phyloP scores from a whole-genome alignment of 2,329 filamentous ascomycete genomes.

The Calonectria pauciramosa region DNA sequence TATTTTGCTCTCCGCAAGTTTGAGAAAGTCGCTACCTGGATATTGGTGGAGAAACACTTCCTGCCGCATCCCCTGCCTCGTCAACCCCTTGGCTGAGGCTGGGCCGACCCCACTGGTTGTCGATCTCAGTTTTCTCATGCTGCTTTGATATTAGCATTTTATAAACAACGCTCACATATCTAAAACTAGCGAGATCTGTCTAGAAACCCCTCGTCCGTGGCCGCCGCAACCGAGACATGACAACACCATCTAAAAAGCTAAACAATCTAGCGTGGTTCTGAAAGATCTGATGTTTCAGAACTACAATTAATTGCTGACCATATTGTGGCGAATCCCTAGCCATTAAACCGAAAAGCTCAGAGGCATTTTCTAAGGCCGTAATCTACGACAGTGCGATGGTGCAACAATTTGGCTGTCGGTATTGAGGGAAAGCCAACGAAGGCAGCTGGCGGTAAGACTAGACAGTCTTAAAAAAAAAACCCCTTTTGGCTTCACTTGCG shows the following conservation, averaged over 20 bases:
- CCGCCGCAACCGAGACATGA: neutral
- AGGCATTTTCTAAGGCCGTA: neutral
- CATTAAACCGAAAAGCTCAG: neutral
- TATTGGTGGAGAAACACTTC: neutral
- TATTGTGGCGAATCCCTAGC: neutral
- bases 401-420: neutral
- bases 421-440: neutral
- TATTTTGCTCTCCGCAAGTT: neutral
- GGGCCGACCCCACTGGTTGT: neutral
- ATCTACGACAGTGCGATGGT: neutral
- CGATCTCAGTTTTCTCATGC: neutral
- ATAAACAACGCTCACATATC: neutral
- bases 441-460: no score
- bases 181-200: neutral
- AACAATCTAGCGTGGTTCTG: neutral
- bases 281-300: neutral
- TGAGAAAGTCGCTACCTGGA: neutral
- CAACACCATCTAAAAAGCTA: neutral
- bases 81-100: neutral
- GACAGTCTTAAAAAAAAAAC: no score
- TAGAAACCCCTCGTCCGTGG: neutral
- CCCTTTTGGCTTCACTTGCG: no score
- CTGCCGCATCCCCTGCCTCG: neutral
- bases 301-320: neutral
- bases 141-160: neutral